Base-by-base conservation (phyloP, 2,329 filamentous ascomycete species). In the Calonectria pseudoturangicola region DNA sequence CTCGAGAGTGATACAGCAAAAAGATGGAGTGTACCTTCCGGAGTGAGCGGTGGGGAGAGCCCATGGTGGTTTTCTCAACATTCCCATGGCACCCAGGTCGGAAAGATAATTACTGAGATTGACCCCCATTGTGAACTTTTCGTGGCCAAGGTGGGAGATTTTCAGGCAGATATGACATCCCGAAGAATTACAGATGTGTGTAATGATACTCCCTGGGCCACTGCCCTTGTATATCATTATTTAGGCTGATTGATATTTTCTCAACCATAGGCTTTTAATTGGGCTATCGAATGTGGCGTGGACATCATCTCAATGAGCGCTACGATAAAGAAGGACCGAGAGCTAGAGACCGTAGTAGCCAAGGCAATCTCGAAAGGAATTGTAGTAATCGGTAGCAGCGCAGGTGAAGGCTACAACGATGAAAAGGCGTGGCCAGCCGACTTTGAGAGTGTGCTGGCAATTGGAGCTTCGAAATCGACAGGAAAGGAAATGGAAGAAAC, bases 1-100 rank as follows among this genome's bases (percentile, higher is more conserved):
- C 5, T 5, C 1, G 5, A 33, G 30, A 9, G 30, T 33, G 30
- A 33, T 33, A 33, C 30, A 33, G 21, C 21, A 21, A 21, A 21
- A 21, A 21, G 21, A 21, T 21, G 21, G 21, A 21, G 21, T 33
- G 9, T 33, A 5, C 30, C 30, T 33, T 33, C 30, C 9, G 30
- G 30, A 33, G 9, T 9, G 4, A 9, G 30, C 30, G 30, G 30
- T 76, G 74, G 43, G 12, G 43, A 45, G 12, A 45, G 43, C 43
- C 43, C 43, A 15, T 45, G 43, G 43, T 45, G 43, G 43, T 45
- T 45, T n/a, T 6, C 43, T 45, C n/a, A 45, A 5, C 12, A 45
- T 45, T n/a, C 43, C 12, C 43, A 45, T n/a, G 43, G 43, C 43
- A 45, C 43, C 5, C 4, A 45, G 2, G n/a, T 45, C 15, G 43